Conservation (phyloP, 2,329 filamentous ascomycete species). For the Cladobotryum mycophilum region DNA sequence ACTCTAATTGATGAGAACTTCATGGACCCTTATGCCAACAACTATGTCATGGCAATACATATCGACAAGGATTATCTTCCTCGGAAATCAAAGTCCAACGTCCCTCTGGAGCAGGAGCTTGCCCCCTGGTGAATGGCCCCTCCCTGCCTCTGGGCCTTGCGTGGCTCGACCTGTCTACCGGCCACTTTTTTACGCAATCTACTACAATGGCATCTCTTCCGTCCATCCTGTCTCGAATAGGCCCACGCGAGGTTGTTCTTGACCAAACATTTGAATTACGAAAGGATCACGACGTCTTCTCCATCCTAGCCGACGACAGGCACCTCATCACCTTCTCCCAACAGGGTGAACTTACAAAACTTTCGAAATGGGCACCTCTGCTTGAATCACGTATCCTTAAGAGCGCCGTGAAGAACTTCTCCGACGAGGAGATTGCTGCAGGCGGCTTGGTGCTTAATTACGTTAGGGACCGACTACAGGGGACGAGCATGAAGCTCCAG, state of each 20-base stretch:
- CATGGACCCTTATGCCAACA: constrained; percentile 89
- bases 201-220: constrained; percentile 65
- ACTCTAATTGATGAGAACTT: constrained; percentile 97
- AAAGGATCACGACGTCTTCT: constrained; percentile 56
- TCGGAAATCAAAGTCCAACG: background rate
- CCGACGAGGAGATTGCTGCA: constrained; percentile 63
- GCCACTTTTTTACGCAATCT: constrained; percentile 82
- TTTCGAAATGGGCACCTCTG: constrained; percentile 67
- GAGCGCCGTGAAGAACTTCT: constrained; percentile 52
- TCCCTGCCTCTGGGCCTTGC: constrained; percentile 62
- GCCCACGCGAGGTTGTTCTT: constrained; percentile 78
- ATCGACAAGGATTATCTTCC: constrained; percentile 25
- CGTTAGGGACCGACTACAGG: constrained; percentile 70
- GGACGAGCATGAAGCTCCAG: constrained; percentile 73
- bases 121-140: background rate
- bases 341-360: constrained; percentile 36
- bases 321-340: constrained; percentile 69
- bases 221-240: constrained; percentile 77
- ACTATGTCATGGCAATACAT: constrained; percentile 81
- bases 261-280: constrained; percentile 55
- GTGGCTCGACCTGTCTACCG: constrained; percentile 93
- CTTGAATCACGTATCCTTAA: constrained; percentile 65
- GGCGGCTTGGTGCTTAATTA: constrained; percentile 81
- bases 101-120: background rate
- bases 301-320: constrained; percentile 67